phyloP scores from a whole-genome alignment of 2,329 filamentous ascomycete species.

The Knoxdaviesia capensis region DNA sequence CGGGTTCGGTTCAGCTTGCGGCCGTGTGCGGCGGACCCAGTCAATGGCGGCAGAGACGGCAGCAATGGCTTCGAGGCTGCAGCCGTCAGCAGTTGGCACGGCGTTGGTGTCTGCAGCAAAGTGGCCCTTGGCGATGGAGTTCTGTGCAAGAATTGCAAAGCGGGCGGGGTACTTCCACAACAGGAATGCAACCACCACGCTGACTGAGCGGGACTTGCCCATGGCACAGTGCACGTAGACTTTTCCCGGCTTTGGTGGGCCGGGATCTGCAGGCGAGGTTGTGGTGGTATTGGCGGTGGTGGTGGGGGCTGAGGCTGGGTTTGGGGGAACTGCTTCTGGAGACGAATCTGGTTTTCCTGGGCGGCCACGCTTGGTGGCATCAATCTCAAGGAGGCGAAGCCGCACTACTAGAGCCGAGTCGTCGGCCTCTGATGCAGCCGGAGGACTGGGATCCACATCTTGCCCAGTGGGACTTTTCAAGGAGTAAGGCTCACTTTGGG shows the following conservation, averaged over 20 bases:
- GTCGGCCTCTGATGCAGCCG: too few species aligned
- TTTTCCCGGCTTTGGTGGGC: constrained; percentile 8
- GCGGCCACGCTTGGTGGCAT: too few species aligned
- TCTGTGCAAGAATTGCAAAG: constrained; percentile 23
- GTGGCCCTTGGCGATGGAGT: constrained; percentile 15
- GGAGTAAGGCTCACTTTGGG: too few species aligned
- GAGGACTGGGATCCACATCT: too few species aligned
- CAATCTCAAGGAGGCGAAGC: too few species aligned
- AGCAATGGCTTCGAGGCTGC: constrained; percentile 6
- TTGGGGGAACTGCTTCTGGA: not conserved
- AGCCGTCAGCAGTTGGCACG: not conserved
- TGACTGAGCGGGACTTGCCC: constrained; percentile 85
- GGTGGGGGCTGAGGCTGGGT: constrained; percentile 1
- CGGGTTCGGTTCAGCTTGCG: constrained; percentile 70
- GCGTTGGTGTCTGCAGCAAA: too few species aligned
- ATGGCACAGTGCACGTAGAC: constrained; percentile 62
- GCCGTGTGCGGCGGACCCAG: constrained; percentile 47
- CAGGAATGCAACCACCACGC: constrained; percentile 67
- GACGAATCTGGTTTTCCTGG: not conserved
- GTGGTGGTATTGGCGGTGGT: constrained; percentile 2
- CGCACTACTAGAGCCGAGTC: too few species aligned
- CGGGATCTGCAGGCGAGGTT: not conserved
- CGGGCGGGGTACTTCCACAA: constrained; percentile 44
- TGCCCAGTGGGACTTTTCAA: too few species aligned
- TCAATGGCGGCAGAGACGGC: constrained; percentile 44